phyloP scores from a whole-genome alignment of 2,329 filamentous ascomycete species.

The Botrytis fabae region DNA sequence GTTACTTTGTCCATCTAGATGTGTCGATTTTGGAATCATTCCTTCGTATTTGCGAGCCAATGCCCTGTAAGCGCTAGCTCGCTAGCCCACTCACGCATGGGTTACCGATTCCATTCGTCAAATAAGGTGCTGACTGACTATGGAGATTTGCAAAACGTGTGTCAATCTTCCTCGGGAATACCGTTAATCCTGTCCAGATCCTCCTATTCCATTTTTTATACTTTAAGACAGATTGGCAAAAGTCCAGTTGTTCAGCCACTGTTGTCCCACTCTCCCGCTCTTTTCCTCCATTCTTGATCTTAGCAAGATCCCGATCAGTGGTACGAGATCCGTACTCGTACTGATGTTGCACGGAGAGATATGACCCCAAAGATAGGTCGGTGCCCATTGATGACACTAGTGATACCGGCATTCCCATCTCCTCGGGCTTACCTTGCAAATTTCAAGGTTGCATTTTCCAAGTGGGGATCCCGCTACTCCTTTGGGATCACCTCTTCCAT shows the following conservation, averaged over 20 bases:
- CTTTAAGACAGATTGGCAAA: background rate
- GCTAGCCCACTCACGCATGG: background rate
- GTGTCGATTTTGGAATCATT: background rate
- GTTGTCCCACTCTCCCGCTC: background rate
- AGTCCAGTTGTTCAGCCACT: background rate
- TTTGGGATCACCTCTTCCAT: background rate
- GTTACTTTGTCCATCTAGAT: background rate
- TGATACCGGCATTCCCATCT: background rate
- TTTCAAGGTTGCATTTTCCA: background rate
- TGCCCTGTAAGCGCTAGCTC: background rate
- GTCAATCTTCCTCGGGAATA: background rate
- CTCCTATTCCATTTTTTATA: background rate
- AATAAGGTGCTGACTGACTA: constrained; percentile 11
- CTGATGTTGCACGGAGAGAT: background rate
- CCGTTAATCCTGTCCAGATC: constrained; percentile 1
- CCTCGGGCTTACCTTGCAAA: background rate
- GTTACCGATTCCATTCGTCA: background rate
- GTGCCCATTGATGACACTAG: background rate
- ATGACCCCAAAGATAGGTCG: background rate
- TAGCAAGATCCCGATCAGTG: background rate
- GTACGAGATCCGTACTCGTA: background rate
- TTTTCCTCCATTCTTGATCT: background rate
- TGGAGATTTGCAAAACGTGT: background rate
- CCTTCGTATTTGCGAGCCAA: background rate
- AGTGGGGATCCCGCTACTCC: constrained; percentile 11